Conservation (phyloP, 495 filamentous ascomycete species). For the Hypoxylon trugodes region DNA sequence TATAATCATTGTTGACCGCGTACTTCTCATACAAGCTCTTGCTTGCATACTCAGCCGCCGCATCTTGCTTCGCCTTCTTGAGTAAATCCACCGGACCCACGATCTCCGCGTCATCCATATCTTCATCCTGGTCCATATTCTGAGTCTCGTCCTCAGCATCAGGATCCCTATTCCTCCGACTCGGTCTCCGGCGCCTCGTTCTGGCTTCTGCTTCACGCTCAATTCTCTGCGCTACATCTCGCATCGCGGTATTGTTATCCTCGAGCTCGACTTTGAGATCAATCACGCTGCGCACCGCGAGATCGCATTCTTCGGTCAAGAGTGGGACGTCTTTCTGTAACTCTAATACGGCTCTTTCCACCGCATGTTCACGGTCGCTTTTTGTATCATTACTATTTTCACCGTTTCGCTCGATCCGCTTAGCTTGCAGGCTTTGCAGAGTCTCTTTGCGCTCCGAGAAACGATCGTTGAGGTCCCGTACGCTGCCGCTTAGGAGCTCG, state of each 20-base stretch:
- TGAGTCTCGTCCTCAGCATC: constrained; percentile 54
- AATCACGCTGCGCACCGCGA: constrained; percentile 53
- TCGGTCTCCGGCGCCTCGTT: no score
- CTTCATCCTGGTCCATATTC: constrained; percentile 43
- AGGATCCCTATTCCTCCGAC: no score
- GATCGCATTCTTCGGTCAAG: constrained; percentile 53
- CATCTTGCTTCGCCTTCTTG: constrained; percentile 45
- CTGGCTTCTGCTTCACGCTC: no score
- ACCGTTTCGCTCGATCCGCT: constrained; percentile 41
- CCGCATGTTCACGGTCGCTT: constrained; percentile 50
- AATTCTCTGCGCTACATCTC: no score
- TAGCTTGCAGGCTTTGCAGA: constrained; percentile 46
- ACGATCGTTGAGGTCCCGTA: constrained; percentile 63
- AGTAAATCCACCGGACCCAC: constrained; percentile 47
- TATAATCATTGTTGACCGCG: constrained; percentile 79
- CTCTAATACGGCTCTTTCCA: constrained; percentile 46
- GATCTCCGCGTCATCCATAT: constrained; percentile 33
- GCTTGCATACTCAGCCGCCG: constrained; percentile 48
- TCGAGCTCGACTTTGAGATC: constrained; percentile 59
- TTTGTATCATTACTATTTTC: constrained; percentile 27
- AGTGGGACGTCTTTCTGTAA: constrained; percentile 50
- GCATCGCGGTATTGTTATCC: no score
- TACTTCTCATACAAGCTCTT: constrained; percentile 64
- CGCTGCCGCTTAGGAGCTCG: constrained; percentile 45
- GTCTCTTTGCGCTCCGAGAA: constrained; percentile 59